Percentiles rank a stretch among this genome's conserved stretches.
These are phyloP conservation scores for Papiliotrema laurentii DNA, from an alignment of 1,284 basidiomycete species.

Conservation along the genomic window DNA sequence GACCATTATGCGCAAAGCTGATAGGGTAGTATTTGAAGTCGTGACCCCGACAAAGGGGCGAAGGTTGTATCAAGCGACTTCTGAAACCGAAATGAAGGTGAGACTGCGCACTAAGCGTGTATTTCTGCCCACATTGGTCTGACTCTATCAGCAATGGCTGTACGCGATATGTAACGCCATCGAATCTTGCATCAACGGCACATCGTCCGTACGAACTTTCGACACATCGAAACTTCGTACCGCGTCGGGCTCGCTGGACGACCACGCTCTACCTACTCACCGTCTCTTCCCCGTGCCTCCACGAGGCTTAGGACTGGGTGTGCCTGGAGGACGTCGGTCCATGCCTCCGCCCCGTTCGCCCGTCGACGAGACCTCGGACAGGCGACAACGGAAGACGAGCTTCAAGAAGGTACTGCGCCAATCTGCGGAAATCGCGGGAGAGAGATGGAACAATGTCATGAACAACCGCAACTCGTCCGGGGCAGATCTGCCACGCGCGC, in stretches of 20 bases:
- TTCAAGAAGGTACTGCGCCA: conserved; percentile 38
- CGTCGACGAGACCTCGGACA: conserved; percentile 1
- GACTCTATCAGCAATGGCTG: conserved; percentile 48
- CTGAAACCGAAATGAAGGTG: conserved; percentile 49
- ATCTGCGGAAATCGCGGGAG: conserved; percentile 26
- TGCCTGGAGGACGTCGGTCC: conserved; percentile 23
- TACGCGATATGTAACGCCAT: conserved; percentile 53
- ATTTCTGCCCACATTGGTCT: not conserved
- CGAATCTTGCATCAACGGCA: conserved; percentile 53
- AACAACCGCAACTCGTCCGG: conserved; percentile 6
- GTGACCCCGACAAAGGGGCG: conserved; percentile 50
- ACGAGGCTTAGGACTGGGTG: conserved; percentile 10
- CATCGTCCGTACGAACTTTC: conserved; percentile 47
- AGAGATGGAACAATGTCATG: conserved; percentile 26
- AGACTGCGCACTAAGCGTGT: conserved; percentile 2
- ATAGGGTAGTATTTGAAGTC: conserved; percentile 50
- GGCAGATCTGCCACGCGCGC: conserved; percentile 1
- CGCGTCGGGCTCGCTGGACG: conserved; percentile 30
- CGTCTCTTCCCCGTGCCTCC: conserved; percentile 2
- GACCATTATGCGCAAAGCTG: not conserved
- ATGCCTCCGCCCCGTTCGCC: conserved; percentile 26
- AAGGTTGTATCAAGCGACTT: conserved; percentile 53
- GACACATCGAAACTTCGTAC: conserved; percentile 35
- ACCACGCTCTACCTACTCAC: conserved; percentile 25
- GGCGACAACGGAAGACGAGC: conserved; percentile 31